Percentiles rank a stretch among this genome's conserved stretches.
Evolutionary conservation across 1,284 basidiomycete species (phyloP).

Genomic region (Leccinum pachyderme): DNA sequence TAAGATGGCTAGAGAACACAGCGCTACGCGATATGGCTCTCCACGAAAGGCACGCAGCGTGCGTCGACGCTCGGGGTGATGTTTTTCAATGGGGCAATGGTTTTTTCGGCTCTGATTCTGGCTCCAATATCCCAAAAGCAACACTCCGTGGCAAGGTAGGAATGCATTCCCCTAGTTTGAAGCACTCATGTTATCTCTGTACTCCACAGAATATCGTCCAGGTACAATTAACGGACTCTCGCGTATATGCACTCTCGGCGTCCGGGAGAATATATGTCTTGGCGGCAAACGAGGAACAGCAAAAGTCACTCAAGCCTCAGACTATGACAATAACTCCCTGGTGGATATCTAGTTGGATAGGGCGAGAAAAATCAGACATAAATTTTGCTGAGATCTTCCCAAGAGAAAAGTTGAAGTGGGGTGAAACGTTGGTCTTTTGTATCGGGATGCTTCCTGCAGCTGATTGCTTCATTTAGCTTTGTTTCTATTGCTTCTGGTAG

Average conservation of each 20-base stretch:
- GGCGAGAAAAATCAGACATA: constrained; percentile 51
- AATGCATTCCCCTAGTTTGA: neutral
- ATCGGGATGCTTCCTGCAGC: neutral
- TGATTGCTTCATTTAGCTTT: constrained; percentile 48
- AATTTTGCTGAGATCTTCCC: constrained; percentile 53
- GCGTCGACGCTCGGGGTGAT: constrained; percentile 85
- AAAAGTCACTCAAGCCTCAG: constrained; percentile 36
- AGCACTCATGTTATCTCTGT: neutral
- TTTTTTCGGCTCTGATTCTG: constrained; percentile 44
- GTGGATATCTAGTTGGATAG: constrained; percentile 56
- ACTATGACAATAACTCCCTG: constrained; percentile 47
- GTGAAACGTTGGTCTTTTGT: constrained; percentile 49
- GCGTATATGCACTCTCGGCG: constrained; percentile 71
- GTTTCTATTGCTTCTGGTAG: constrained; percentile 71
- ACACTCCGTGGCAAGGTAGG: constrained; percentile 70
- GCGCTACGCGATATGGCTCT: constrained; percentile 78
- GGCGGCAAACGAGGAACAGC: constrained; percentile 49
- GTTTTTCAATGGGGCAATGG: constrained; percentile 86
- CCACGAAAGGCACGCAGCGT: constrained; percentile 74
- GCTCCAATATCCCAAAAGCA: constrained; percentile 34
- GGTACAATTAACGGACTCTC: constrained; percentile 53
- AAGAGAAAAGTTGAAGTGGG: constrained; percentile 45
- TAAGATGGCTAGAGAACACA: constrained; percentile 56
- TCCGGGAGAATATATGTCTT: constrained; percentile 76
- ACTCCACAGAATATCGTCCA: constrained; percentile 61